Evolutionary conservation across 352 stramenopile genomes (phyloP).

Genomic region (Phytophthora cactorum): DNA sequence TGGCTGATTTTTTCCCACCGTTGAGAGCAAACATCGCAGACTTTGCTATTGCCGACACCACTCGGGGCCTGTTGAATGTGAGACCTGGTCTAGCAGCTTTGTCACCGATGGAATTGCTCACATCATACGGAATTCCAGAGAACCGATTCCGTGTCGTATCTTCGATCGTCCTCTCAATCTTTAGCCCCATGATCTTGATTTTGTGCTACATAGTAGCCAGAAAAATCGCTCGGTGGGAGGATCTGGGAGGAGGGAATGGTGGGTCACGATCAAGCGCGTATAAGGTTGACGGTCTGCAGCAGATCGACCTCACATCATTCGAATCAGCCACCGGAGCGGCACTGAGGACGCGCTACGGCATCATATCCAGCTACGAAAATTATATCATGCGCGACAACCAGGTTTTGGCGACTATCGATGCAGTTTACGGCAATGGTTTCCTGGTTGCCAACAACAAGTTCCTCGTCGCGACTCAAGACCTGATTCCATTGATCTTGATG

Average conservation of each 20-base stretch:
- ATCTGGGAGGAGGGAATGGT: slow-evolving; percentile 1
- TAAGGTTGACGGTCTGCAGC: background rate
- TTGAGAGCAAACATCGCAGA: slow-evolving; percentile 17
- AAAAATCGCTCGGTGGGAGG: slow-evolving; percentile 24
- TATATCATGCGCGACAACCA: slow-evolving; percentile 37
- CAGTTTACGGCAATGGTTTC: slow-evolving; percentile 51
- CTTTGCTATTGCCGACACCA: slow-evolving; percentile 24
- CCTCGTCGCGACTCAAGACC: slow-evolving; percentile 42
- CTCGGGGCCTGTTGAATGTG: slow-evolving; percentile 16
- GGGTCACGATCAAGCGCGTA: slow-evolving; percentile 12
- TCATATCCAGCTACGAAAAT: slow-evolving; percentile 39
- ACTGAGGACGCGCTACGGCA: slow-evolving; percentile 28
- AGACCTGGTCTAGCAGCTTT: slow-evolving; percentile 20
- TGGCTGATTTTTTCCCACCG: slow-evolving; percentile 20
- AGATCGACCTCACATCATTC: slow-evolving; percentile 36
- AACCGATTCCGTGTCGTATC: slow-evolving; percentile 17
- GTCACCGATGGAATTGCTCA: slow-evolving; percentile 34
- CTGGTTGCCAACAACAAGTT: slow-evolving; percentile 50
- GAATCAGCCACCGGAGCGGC: slow-evolving; percentile 35
- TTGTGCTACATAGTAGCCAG: slow-evolving; percentile 27
- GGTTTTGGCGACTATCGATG: slow-evolving; percentile 42
- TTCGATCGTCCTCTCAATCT: slow-evolving; percentile 30
- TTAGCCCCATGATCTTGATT: slow-evolving; percentile 35
- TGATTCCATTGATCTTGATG: slow-evolving; percentile 46
- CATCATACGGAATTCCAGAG: slow-evolving; percentile 24